Conservation (phyloP, 2,329 filamentous ascomycete species). For the Saccharata proteae region DNA sequence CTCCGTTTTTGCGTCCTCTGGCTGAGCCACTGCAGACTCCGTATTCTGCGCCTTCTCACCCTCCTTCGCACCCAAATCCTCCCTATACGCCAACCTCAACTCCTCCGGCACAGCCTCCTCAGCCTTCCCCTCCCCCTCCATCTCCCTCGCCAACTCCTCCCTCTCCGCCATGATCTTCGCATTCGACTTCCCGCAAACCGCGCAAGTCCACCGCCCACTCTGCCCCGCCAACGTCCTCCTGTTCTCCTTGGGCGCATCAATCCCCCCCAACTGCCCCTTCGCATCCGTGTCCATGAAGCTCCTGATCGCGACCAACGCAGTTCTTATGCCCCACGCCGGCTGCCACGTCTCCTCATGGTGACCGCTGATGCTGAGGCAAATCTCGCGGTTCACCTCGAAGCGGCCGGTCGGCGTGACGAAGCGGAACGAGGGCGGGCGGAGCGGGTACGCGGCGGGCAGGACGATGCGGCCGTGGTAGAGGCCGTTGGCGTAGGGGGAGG, state of each 20-base stretch:
- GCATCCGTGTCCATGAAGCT: slow-evolving; percentile 90
- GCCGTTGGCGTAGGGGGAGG: slow-evolving; percentile 65
- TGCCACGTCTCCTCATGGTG: slow-evolving; percentile 99
- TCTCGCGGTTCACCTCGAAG: slow-evolving; percentile 94
- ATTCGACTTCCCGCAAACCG: slow-evolving; percentile 58
- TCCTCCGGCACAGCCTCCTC: slow-evolving; percentile 41
- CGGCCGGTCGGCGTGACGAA: slow-evolving; percentile 85
- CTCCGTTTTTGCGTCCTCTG: slow-evolving; percentile 1
- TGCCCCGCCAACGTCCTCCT: slow-evolving; percentile 57
- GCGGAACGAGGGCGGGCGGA: slow-evolving; percentile 88
- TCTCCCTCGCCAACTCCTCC: slow-evolving; percentile 43
- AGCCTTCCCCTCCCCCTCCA: slow-evolving; percentile 28
- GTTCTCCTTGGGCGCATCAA: slow-evolving; percentile 47
- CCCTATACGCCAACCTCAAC: slow-evolving; percentile 56
- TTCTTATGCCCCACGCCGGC: slow-evolving; percentile 92
- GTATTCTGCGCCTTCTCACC: slow-evolving; percentile 11
- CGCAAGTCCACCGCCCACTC: slow-evolving; percentile 56
- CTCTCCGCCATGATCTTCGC: slow-evolving; percentile 61
- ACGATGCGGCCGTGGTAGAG: slow-evolving; percentile 95
- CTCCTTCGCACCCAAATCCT: slow-evolving; percentile 47
- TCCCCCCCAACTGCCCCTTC: slow-evolving; percentile 76
- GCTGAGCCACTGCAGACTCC: slow-evolving; percentile 3
- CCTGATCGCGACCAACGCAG: slow-evolving; percentile 66
- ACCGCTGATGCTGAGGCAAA: slow-evolving; percentile 84
- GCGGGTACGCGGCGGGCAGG: slow-evolving; percentile 77